Conservation (phyloP, 2,329 filamentous ascomycete species). For the Aspergillus pseudotamarii region DNA sequence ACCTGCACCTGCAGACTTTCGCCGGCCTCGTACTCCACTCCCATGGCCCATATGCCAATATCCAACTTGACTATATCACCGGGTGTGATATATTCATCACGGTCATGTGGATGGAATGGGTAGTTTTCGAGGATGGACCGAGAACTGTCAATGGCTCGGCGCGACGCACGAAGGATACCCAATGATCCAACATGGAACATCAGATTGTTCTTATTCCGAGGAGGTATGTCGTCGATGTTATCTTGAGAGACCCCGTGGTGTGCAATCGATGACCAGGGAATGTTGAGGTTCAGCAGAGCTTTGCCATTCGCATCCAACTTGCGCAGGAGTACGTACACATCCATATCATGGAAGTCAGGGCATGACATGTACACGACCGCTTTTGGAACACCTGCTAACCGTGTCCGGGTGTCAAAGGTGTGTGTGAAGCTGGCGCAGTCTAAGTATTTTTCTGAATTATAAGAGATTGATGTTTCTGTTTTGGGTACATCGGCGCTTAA, state of each 20-base stretch:
- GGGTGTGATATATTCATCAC: neutral
- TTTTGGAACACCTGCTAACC: constrained; percentile 16
- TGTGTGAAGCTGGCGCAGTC: constrained; percentile 16
- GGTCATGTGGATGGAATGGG: neutral
- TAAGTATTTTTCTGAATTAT: neutral
- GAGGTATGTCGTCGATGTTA: neutral
- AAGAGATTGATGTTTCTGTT: neutral
- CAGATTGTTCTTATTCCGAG: neutral
- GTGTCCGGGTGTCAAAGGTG: constrained; percentile 7
- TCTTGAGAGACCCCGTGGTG: neutral
- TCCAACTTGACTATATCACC: neutral
- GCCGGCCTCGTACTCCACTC: constrained; percentile 12
- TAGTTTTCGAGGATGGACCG: neutral
- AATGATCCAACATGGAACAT: neutral
- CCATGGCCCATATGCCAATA: neutral
- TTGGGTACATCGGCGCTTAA: neutral
- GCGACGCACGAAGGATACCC: neutral
- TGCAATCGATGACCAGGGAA: neutral
- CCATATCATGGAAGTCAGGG: constrained; percentile 13
- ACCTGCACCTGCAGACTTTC: constrained; percentile 12
- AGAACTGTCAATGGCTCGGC: neutral
- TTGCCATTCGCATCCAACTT: neutral
- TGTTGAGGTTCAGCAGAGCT: neutral
- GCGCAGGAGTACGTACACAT: neutral
- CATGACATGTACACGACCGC: constrained; percentile 17